phyloP scores from a whole-genome alignment of 2,329 filamentous ascomycete species.

The Helicocarpus griseus region DNA sequence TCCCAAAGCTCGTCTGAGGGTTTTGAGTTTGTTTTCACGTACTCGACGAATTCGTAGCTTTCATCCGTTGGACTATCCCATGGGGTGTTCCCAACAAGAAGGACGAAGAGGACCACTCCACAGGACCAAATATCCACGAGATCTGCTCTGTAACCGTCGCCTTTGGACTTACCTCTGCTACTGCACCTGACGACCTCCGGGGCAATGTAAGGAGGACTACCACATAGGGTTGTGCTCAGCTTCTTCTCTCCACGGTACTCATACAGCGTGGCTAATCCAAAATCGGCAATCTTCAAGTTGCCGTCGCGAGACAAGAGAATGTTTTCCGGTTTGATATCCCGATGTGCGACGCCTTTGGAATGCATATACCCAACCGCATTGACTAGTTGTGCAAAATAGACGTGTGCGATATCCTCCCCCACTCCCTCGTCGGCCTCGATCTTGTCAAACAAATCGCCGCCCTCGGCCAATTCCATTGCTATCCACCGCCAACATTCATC shows the following conservation, averaged over 20 bases:
- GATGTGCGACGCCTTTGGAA: constrained; percentile 86
- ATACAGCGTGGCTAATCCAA: constrained; percentile 90
- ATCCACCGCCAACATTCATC: constrained; percentile 90
- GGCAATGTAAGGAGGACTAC: constrained; percentile 93
- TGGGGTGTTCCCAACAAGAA: constrained; percentile 90
- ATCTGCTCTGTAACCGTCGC: constrained; percentile 51
- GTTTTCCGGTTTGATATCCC: constrained; percentile 90
- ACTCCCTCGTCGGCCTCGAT: constrained; percentile 96
- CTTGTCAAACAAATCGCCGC: constrained; percentile 96
- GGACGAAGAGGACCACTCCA: constrained; percentile 92
- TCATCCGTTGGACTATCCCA: constrained; percentile 85
- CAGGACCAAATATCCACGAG: constrained; percentile 94
- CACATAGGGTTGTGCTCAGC: constrained; percentile 79
- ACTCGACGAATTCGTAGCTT: constrained; percentile 89
- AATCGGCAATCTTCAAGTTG: constrained; percentile 89
- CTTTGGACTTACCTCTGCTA: constrained; percentile 40
- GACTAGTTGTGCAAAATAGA: constrained; percentile 90
- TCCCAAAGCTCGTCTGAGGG: constrained; percentile 81
- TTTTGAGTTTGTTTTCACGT: constrained; percentile 66
- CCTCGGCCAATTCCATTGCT: constrained; percentile 92
- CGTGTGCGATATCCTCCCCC: constrained; percentile 86
- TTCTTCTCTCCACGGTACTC: constrained; percentile 78
- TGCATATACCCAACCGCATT: constrained; percentile 91
- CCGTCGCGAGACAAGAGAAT: constrained; percentile 78
- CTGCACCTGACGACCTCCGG: constrained; percentile 66